Percentiles rank a stretch among this genome's conserved stretches.
These are phyloP conservation scores for Reutealis trisperma DNA, from an alignment of 345 rosid genomes.

Conservation along the genomic window DNA sequence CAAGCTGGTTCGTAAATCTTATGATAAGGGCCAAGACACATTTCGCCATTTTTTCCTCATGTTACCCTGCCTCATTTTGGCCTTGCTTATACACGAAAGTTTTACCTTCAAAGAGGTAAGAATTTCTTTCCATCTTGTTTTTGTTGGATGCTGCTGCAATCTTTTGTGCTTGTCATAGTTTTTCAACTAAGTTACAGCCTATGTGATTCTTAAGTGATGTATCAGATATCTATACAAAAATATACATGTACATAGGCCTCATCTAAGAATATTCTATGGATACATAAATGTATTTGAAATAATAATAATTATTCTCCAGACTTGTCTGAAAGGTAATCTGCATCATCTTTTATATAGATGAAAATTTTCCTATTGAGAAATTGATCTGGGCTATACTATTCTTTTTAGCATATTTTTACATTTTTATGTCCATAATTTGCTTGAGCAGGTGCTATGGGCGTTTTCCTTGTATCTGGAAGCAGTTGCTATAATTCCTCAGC, in stretches of 20 bases:
- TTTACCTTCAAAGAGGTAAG: constrained; percentile 67
- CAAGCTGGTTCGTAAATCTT: constrained; percentile 67
- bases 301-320: background rate
- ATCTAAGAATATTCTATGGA: too few relatives aligned
- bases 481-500: constrained; percentile 51
- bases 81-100: constrained; percentile 63
- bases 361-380: background rate
- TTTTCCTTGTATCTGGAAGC: constrained; percentile 52
- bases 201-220: background rate
- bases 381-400: background rate
- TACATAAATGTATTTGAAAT: background rate
- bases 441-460: constrained; percentile 44
- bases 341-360: too few relatives aligned
- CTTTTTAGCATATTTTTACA: too few relatives aligned
- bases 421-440: background rate
- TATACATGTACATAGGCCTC: too few relatives aligned
- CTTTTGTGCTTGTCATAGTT: background rate
- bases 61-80: constrained; percentile 64
- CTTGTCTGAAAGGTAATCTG: too few relatives aligned
- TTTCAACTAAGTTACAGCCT: background rate
- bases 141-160: background rate
- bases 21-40: constrained; percentile 61
- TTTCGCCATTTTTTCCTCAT: constrained; percentile 52
- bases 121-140: background rate
- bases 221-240: background rate